phyloP scores from a whole-genome alignment of 1,284 basidiomycete genomes.

The Cronartium quercuum region DNA sequence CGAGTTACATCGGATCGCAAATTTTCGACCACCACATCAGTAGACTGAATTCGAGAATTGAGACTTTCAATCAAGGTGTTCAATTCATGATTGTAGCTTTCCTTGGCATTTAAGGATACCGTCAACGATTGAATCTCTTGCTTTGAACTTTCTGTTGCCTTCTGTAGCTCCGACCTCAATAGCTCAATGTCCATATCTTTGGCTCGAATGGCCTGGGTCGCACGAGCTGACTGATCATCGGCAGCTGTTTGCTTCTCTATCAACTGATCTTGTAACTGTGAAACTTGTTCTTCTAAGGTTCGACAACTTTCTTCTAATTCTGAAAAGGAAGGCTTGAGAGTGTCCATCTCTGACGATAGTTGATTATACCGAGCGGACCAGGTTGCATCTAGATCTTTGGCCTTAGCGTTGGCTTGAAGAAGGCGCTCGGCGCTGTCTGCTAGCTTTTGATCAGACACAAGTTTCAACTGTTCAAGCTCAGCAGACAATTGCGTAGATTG shows the following conservation, averaged over 20 bases:
- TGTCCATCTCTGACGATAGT: not conserved
- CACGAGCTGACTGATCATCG: not conserved
- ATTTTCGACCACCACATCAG: not conserved
- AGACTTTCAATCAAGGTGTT: slow-evolving; percentile 3
- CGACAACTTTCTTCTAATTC: not conserved
- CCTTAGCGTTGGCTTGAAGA: not conserved
- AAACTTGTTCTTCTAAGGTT: not conserved
- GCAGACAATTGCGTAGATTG: not conserved
- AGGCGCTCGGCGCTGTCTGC: not conserved
- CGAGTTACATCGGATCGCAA: not conserved
- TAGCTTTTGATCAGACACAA: not conserved
- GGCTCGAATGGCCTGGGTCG: not conserved
- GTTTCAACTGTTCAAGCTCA: not conserved
- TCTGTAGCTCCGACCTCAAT: not conserved
- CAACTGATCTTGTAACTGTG: not conserved
- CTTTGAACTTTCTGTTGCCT: not conserved
- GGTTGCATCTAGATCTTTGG: not conserved
- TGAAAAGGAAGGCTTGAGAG: not conserved
- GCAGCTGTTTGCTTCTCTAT: not conserved
- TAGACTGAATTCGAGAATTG: not conserved
- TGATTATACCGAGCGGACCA: not conserved
- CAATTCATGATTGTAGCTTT: slow-evolving; percentile 6
- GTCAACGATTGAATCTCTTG: not conserved
- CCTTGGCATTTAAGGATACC: not conserved
- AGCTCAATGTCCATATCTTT: not conserved